Conservation (phyloP, 164 flowering plant species). For the Chloranthus sessilifolius region DNA sequence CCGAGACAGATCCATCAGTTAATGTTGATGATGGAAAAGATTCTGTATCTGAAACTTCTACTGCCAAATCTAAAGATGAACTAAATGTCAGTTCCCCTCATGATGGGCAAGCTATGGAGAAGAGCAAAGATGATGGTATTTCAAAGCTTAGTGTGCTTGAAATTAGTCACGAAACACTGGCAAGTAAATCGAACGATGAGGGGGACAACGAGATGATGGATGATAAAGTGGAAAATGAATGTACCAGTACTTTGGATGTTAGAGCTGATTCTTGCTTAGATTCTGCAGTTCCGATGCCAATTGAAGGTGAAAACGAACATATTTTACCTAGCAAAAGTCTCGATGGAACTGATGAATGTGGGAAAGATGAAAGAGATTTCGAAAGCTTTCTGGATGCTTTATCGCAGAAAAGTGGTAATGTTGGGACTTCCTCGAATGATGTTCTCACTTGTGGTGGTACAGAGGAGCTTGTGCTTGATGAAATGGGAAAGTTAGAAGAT, state of each 20-base stretch:
- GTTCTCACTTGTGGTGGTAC: slow-evolving; percentile 8
- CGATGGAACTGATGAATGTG: slow-evolving; percentile 16
- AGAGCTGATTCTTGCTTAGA: slow-evolving; percentile 1
- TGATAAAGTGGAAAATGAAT: slow-evolving; percentile 3
- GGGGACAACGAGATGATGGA: slow-evolving; percentile 5
- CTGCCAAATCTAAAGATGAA: slow-evolving; percentile 3
- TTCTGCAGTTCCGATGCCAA: background rate
- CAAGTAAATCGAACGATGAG: slow-evolving; percentile 2
- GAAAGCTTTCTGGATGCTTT: slow-evolving; percentile 12
- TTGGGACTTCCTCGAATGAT: slow-evolving; percentile 13
- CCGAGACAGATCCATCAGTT: slow-evolving; percentile 42
- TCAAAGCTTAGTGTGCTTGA: background rate
- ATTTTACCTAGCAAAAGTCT: background rate
- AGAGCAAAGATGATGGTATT: background rate
- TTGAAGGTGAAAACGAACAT: slow-evolving; percentile 1
- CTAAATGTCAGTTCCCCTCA: slow-evolving; percentile 7
- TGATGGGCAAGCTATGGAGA: background rate
- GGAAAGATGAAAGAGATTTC: slow-evolving; percentile 13
- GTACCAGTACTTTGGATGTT: background rate
- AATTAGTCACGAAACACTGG: slow-evolving; percentile 6
- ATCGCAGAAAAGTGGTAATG: slow-evolving; percentile 2
- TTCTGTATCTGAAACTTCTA: slow-evolving; percentile 7
- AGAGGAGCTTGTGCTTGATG: slow-evolving; percentile 18
- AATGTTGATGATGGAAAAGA: slow-evolving; percentile 35
- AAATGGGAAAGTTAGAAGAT: slow-evolving; percentile 15